A percentile compares a stretch with the other conserved stretches of the same genome.
phyloP scores from a whole-genome alignment of 1,284 basidiomycete genomes.

The Meira miltonrushii region DNA sequence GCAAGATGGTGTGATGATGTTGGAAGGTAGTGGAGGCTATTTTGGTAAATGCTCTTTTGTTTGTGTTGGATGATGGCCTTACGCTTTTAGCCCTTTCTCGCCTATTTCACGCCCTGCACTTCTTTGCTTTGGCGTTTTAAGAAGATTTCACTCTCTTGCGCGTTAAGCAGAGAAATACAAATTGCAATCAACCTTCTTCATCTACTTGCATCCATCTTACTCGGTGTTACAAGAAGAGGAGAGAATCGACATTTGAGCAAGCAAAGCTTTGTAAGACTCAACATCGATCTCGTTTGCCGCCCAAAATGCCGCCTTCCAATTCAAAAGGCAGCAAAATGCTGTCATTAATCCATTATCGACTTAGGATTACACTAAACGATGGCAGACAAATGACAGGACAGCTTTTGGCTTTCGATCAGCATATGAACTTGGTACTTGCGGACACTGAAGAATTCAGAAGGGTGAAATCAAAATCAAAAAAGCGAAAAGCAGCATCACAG shows the following conservation, averaged over 20 bases:
- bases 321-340: conserved; percentile 71
- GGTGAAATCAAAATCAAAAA: conserved; percentile 37
- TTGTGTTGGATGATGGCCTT: no score
- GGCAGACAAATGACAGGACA: conserved; percentile 90
- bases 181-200: no score
- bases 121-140: no score
- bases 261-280: not conserved
- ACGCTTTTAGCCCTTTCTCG: no score
- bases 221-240: not conserved
- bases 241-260: not conserved
- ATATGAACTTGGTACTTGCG: conserved; percentile 98
- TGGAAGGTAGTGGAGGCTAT: not conserved
- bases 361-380: conserved; percentile 97
- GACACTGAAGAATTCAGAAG: conserved; percentile 60
- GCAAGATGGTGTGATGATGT: not conserved
- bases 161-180: no score
- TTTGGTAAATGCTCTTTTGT: not conserved
- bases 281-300: not conserved
- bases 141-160: no score
- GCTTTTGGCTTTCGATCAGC: conserved; percentile 98
- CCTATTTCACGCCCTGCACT: no score
- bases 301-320: conserved; percentile 41
- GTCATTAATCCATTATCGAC: conserved; percentile 91
- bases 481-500: conserved; percentile 24
- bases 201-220: not conserved